phyloP scores from a whole-genome alignment of 2,329 filamentous ascomycete species.

The Fusarium nygamai region DNA sequence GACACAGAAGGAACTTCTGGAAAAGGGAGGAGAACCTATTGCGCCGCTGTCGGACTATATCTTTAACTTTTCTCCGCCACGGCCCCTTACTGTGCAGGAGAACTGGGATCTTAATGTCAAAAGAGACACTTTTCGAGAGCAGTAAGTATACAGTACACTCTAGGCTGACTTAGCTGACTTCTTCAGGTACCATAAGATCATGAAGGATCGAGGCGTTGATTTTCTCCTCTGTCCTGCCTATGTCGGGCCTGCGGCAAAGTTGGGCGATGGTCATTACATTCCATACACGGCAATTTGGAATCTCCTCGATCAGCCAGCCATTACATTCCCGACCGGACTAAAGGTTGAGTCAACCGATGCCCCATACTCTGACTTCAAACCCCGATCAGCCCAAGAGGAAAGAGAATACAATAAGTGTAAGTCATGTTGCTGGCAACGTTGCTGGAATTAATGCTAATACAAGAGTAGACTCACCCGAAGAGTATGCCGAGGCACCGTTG shows the following conservation, averaged over 20 bases:
- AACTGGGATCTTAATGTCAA: not conserved
- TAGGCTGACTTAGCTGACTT: not conserved
- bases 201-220: not conserved
- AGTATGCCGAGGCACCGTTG: not conserved
- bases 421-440: accelerated
- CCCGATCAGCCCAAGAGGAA: not conserved
- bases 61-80: not conserved
- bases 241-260: not conserved
- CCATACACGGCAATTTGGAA: not conserved
- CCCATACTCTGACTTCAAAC: not conserved
- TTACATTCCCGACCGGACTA: not conserved
- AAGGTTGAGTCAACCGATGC: not conserved
- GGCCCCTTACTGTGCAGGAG: not conserved
- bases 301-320: not conserved
- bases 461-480: not conserved
- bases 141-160: not conserved
- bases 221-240: not conserved
- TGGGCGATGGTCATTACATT: not conserved
- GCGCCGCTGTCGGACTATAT: not conserved
- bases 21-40: not conserved
- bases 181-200: not conserved
- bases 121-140: not conserved
- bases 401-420: not conserved
- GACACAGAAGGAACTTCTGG: not conserved
- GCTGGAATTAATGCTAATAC: not conserved